These are phyloP conservation scores for Coniella vitis DNA, from an alignment of 2,329 filamentous ascomycete species.

Conservation along the genomic window DNA sequence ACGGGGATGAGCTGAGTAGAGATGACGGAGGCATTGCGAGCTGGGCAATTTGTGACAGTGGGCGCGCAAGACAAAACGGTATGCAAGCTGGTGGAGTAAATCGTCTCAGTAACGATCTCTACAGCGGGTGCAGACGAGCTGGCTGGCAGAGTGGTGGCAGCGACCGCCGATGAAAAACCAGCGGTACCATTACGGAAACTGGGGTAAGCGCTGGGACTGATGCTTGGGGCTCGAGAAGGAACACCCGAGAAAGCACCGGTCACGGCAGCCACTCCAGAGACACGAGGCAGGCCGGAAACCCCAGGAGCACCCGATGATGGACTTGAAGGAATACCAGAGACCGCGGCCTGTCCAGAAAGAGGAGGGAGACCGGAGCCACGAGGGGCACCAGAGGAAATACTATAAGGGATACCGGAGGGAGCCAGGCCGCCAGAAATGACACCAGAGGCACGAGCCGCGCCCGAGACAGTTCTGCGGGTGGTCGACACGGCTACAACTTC, in stretches of 20 bases:
- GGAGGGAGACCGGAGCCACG: neutral
- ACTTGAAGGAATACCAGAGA: neutral
- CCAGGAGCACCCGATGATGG: neutral
- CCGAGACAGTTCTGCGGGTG: conserved; percentile 5
- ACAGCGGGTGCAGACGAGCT: conserved; percentile 2
- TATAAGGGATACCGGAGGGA: neutral
- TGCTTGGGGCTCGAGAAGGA: neutral
- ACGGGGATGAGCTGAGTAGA: conserved; percentile 17
- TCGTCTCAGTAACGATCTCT: conserved; percentile 15
- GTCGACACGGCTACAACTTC: conserved; percentile 11
- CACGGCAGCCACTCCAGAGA: neutral
- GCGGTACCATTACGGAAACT: neutral
- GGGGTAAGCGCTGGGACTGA: neutral
- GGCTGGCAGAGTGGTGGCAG: neutral
- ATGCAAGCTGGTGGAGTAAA: conserved; percentile 16
- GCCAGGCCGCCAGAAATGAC: neutral
- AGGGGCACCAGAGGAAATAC: neutral
- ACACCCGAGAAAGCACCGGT: neutral
- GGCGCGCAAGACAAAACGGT: conserved; percentile 21
- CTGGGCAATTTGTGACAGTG: conserved; percentile 22
- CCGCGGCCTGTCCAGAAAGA: neutral
- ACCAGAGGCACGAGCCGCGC: neutral
- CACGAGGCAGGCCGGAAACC: neutral
- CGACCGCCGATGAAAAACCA: neutral
- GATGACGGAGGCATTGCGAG: conserved; percentile 6